Evolutionary conservation across 73 alveolate genomes (phyloP), one percentile per base, ranked within the genome.

Genomic region (Symbiodinium natans): DNA sequence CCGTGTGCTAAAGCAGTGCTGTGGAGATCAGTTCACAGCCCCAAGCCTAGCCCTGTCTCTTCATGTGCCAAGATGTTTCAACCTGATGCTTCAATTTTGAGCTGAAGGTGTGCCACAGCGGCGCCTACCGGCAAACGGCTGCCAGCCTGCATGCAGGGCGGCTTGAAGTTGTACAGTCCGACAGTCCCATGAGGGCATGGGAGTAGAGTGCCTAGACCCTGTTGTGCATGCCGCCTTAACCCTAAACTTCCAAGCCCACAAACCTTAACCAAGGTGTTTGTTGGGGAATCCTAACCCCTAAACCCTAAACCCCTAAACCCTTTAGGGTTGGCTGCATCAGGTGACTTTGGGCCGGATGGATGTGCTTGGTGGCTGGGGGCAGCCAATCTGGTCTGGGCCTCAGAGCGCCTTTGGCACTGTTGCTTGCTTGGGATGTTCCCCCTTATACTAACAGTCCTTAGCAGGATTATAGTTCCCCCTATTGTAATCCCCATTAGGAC

Each of bases 261-360:
- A 48, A 48, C 8, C 63, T 8, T 8, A 8, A 48, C 8, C 63
- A 17, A 48, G 17, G 63, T 17, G 8, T 48, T 48, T 48, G 63
- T 10, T 10, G 63, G 63, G n/a, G n/a, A n/a, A n/a, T n/a, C n/a
- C n/a, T n/a, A n/a, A n/a, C n/a, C n/a, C n/a, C n/a, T n/a, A n/a
- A n/a, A n/a, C n/a, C n/a, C n/a, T 63, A 34, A 23, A 23, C 36
- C 82, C 23, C 8, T 23, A 2, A 4, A 34, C 11, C 2, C 77
- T 25, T 19, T 0, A 31, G 41, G 42, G 42, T 6, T 46, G 77
- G 36, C 33, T 25, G 77, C 15, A 6, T 5, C 1, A 90, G 97
- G 97, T 56, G n/a, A 90, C 97, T 40, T 90, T 90, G 97, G 71
- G 97, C 97, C 43, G 97, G 25, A 90, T 90, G 97, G 97, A 90